Percentiles rank a stretch among this genome's conserved stretches.
These are phyloP conservation scores for Sphagnum tenellum DNA, from an alignment of 225 moss, liverwort and hornwort species.

Conservation along the genomic window DNA sequence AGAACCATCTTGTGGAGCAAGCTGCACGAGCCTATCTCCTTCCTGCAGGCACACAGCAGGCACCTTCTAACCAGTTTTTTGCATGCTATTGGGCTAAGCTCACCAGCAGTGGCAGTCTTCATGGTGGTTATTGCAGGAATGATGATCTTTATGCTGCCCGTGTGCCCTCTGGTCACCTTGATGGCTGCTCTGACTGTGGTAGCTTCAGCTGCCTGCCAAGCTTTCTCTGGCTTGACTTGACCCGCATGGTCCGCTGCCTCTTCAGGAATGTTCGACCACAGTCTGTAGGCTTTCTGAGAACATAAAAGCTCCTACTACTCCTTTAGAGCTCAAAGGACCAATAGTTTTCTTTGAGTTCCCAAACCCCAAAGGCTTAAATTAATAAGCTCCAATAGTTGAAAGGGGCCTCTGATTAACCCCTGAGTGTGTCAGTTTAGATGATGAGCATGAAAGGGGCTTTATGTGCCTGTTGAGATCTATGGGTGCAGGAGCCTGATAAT, in stretches of 20 bases:
- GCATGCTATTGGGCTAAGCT: conserved; percentile 41
- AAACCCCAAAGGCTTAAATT: too few species aligned
- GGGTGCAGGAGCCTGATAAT: too few species aligned
- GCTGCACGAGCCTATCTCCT: conserved; percentile 42
- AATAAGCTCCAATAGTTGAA: too few species aligned
- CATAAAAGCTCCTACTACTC: not conserved
- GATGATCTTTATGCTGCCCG: not conserved
- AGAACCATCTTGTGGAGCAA: conserved; percentile 44
- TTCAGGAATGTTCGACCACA: conserved; percentile 23
- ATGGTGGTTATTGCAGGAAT: not conserved
- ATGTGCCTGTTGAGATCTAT: too few species aligned
- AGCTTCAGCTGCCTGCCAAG: conserved; percentile 41
- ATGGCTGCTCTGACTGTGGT: conserved; percentile 25
- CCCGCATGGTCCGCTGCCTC: conserved; percentile 26
- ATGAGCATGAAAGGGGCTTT: too few species aligned
- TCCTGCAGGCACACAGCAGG: conserved; percentile 17
- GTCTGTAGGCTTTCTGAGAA: conserved; percentile 10
- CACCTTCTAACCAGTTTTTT: conserved; percentile 28
- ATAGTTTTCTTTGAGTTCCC: too few species aligned
- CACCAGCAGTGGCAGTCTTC: conserved; percentile 5
- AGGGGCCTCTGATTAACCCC: too few species aligned
- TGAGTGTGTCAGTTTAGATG: too few species aligned
- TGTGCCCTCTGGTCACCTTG: conserved; percentile 8
- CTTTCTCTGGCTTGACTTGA: conserved; percentile 33
- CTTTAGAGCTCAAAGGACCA: too few species aligned